A percentile compares a stretch with the other conserved stretches of the same genome.
phyloP scores from a whole-genome alignment of 1,284 basidiomycete genomes.

The Ustilago bromivora region DNA sequence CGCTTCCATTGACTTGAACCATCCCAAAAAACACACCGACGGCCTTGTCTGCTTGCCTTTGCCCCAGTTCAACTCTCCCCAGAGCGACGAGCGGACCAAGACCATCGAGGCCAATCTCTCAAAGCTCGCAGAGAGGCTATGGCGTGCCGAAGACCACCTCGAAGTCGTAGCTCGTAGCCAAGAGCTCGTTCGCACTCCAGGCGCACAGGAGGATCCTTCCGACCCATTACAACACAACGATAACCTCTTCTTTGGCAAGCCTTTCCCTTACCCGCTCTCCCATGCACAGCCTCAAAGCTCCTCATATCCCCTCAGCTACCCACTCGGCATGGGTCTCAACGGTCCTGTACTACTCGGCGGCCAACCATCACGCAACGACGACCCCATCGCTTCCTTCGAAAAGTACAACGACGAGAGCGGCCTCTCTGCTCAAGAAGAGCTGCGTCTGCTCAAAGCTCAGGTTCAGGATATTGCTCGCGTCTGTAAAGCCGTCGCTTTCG shows the following conservation, averaged over 20 bases:
- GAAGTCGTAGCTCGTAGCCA: conserved; percentile 49
- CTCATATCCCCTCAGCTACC: conserved; percentile 67
- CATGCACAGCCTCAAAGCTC: conserved; percentile 62
- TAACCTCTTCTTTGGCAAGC: conserved; percentile 53
- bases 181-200: conserved; percentile 48
- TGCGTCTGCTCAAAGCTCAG: conserved; percentile 84
- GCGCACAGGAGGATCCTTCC: conserved; percentile 31
- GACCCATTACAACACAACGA: conserved; percentile 12
- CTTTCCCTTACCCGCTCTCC: conserved; percentile 65
- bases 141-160: conserved; percentile 61
- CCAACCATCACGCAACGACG: conserved; percentile 42
- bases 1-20: conserved; percentile 45
- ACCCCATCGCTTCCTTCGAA: conserved; percentile 67
- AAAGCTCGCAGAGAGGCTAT: conserved; percentile 60
- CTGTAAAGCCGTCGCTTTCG: conserved; percentile 93
- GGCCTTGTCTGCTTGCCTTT: conserved; percentile 54
- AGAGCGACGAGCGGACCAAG: conserved; percentile 52
- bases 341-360: conserved; percentile 64
- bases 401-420: conserved; percentile 67
- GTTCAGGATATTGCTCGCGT: conserved; percentile 91
- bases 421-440: conserved; percentile 79
- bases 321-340: conserved; percentile 65
- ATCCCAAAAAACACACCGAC: conserved; percentile 14
- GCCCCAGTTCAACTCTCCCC: conserved; percentile 49
- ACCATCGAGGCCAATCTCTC: conserved; percentile 56